Evolutionary conservation across 225 moss, liverwort and hornwort genomes (phyloP).

Genomic region (Rhytidiadelphus loreus): DNA sequence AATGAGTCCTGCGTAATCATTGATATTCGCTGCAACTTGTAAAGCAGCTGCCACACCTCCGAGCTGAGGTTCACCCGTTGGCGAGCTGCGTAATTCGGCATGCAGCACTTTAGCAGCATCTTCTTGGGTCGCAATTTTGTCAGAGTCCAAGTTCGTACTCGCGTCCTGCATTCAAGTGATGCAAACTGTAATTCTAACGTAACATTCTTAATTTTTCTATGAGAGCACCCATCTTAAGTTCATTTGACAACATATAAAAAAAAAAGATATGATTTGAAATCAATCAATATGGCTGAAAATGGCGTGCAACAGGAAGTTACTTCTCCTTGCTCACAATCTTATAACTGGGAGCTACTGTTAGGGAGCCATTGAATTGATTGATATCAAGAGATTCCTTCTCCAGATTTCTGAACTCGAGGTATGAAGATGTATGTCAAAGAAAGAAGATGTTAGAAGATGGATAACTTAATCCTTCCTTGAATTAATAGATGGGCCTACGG

Average conservation of each 20-base stretch:
- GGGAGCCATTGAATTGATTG: neutral
- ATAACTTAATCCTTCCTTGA: neutral
- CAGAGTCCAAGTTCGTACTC: conserved; percentile 23
- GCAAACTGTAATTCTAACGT: neutral
- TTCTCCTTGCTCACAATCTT: neutral
- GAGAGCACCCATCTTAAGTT: neutral
- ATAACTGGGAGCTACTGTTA: neutral
- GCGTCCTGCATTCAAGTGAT: conserved; percentile 46
- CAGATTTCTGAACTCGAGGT: neutral
- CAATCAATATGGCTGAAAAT: neutral
- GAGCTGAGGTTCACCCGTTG: conserved; percentile 2
- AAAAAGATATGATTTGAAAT: neutral
- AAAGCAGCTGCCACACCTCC: conserved; percentile 58
- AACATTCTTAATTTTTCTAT: neutral
- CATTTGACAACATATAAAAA: neutral
- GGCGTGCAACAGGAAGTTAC: neutral
- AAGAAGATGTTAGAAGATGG: neutral
- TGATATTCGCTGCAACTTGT: conserved; percentile 54
- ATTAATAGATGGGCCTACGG: neutral
- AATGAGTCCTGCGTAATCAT: conserved; percentile 23
- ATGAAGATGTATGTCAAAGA: neutral
- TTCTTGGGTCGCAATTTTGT: conserved; percentile 64
- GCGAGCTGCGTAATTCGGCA: conserved; percentile 43
- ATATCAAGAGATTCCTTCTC: neutral
- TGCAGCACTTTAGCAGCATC: conserved; percentile 59